These are phyloP conservation scores for Medicago lupulina DNA, from an alignment of 306 rosid genomes.

Conservation along the genomic window DNA sequence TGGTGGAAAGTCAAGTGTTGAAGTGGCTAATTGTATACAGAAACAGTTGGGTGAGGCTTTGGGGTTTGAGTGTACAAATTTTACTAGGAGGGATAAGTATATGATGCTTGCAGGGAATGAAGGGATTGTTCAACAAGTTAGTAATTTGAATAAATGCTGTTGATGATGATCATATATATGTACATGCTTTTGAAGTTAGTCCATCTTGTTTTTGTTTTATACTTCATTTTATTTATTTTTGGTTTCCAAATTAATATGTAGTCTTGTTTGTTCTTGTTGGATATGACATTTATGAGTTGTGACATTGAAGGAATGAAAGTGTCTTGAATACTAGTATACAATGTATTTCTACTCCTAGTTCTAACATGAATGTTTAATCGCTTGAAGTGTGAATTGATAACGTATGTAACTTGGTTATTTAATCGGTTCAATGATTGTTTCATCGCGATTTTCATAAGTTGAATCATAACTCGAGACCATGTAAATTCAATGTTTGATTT, in stretches of 20 bases:
- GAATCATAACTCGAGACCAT: not conserved
- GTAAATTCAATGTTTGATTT: not conserved
- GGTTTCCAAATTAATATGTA: not conserved
- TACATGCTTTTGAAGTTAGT: not conserved
- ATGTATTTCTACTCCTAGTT: not conserved
- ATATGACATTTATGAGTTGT: not conserved
- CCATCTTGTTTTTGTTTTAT: not conserved
- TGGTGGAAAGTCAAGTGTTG: constrained; percentile 70
- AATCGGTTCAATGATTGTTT: not conserved
- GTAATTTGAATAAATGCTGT: constrained; percentile 30
- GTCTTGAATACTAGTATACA: not conserved
- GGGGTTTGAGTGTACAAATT: constrained; percentile 85
- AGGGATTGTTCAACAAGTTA: constrained; percentile 59
- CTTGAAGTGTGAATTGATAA: no score
- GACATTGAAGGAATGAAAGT: not conserved
- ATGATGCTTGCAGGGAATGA: constrained; percentile 96
- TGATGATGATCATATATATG: not conserved
- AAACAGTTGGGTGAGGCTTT: constrained; percentile 66
- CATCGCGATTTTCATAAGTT: not conserved
- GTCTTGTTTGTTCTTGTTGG: not conserved
- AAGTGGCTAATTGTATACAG: constrained; percentile 86
- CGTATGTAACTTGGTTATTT: no score
- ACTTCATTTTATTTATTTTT: not conserved
- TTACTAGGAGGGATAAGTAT: constrained; percentile 88
- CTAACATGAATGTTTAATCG: not conserved